phyloP scores from a whole-genome alignment of 306 rosid species.

The Astragalus membranaceus region DNA sequence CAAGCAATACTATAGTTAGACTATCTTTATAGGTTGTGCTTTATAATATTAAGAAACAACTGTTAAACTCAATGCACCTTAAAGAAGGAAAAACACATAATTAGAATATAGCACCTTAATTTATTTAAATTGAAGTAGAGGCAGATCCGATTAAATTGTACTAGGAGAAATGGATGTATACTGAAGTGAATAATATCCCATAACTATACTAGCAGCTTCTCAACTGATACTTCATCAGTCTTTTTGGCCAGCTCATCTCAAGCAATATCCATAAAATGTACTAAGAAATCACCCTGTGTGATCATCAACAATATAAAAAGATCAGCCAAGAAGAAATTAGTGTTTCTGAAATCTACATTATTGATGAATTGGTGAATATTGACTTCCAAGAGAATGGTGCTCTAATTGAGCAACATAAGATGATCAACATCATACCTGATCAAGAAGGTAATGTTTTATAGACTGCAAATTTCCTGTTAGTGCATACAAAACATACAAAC shows the following conservation, averaged over 20 bases:
- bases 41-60: too few relatives aligned
- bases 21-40: too few relatives aligned
- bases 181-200: too few relatives aligned
- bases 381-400: conserved; percentile 3
- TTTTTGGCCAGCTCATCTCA: conserved; percentile 81
- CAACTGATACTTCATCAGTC: conserved; percentile 90
- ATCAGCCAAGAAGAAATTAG: conserved; percentile 8
- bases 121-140: not conserved
- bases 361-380: too few relatives aligned
- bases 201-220: conserved; percentile 81
- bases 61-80: too few relatives aligned
- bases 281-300: conserved; percentile 93
- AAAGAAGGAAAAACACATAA: conserved; percentile 1
- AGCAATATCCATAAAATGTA: conserved; percentile 97
- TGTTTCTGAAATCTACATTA: not conserved
- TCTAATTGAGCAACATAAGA: conserved; percentile 13
- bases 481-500: conserved; percentile 53
- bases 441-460: conserved; percentile 92
- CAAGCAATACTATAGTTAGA: too few relatives aligned
- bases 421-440: conserved; percentile 60
- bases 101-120: conserved; percentile 17
- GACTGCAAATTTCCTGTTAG: conserved; percentile 83
- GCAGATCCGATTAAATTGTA: not conserved
- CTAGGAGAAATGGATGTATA: not conserved
- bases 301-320: conserved; percentile 4